Evolutionary conservation across 2,329 filamentous ascomycete genomes (phyloP).

Genomic region (Endocalyx cinctus): DNA sequence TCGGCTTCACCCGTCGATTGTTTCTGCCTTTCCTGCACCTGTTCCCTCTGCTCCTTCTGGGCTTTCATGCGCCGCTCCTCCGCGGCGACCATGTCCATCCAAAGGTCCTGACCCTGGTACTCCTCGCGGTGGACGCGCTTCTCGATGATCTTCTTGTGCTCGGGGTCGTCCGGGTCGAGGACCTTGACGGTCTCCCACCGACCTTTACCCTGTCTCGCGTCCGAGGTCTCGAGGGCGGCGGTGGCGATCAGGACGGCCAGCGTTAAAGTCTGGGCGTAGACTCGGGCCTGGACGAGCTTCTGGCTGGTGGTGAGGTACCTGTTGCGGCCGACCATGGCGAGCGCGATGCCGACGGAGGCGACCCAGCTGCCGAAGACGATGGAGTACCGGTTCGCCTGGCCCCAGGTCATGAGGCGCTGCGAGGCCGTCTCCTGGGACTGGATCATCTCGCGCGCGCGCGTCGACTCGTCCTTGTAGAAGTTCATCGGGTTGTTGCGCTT

Average conservation of each 20-base stretch:
- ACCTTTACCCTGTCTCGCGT: constrained; percentile 70
- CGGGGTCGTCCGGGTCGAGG: constrained; percentile 73
- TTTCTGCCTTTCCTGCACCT: constrained; percentile 1
- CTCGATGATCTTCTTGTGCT: constrained; percentile 79
- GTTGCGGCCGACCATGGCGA: constrained; percentile 73
- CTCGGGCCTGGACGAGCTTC: constrained; percentile 90
- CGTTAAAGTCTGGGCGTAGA: constrained; percentile 88
- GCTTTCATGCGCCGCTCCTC: constrained; percentile 60
- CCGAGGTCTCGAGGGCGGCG: constrained; percentile 74
- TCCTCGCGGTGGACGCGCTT: constrained; percentile 84
- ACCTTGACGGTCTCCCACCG: constrained; percentile 83
- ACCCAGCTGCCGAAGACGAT: constrained; percentile 82
- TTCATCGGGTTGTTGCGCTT: constrained; percentile 61
- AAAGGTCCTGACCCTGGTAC: constrained; percentile 85
- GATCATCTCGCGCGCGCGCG: constrained; percentile 50
- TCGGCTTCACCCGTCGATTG: too few relatives aligned
- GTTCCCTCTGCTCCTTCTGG: constrained; percentile 31
- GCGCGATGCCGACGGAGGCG: constrained; percentile 69
- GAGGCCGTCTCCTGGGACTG: constrained; percentile 51
- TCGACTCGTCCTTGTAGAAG: constrained; percentile 60
- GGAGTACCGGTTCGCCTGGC: constrained; percentile 75
- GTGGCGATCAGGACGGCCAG: constrained; percentile 77
- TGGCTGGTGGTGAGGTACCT: constrained; percentile 69
- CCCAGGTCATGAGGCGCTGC: constrained; percentile 67
- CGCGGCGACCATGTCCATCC: constrained; percentile 85